phyloP scores from a whole-genome alignment of 345 rosid species.

The Stellera chamaejasme region DNA sequence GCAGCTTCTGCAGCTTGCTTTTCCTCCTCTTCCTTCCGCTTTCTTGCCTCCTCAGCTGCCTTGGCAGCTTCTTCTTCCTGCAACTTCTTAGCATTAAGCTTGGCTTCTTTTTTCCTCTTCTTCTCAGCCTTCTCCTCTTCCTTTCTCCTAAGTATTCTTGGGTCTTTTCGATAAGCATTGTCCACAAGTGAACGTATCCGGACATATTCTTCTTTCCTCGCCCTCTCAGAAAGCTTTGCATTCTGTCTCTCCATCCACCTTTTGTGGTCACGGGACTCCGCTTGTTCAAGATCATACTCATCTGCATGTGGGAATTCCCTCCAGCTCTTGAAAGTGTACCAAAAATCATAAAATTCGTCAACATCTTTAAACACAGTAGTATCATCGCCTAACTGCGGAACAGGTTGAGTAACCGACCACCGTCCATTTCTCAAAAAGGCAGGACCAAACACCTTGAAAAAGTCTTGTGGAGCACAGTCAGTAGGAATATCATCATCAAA shows the following conservation, averaged over 20 bases:
- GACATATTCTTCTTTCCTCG: constrained; percentile 91
- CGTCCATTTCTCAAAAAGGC: constrained; percentile 96
- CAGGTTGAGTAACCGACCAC: constrained; percentile 83
- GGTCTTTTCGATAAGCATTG: constrained; percentile 90
- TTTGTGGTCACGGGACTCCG: constrained; percentile 94
- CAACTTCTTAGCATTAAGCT: constrained; percentile 68
- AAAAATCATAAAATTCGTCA: constrained; percentile 74
- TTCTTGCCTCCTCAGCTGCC: constrained; percentile 80
- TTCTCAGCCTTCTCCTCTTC: constrained; percentile 85
- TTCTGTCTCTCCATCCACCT: constrained; percentile 99
- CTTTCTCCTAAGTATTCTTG: constrained; percentile 71
- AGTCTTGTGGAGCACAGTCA: constrained; percentile 82
- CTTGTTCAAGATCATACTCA: constrained; percentile 91
- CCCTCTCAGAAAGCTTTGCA: constrained; percentile 70
- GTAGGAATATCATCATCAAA: constrained; percentile 95
- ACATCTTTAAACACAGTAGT: constrained; percentile 58
- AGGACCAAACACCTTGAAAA: constrained; percentile 93
- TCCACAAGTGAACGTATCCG: constrained; percentile 81
- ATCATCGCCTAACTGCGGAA: constrained; percentile 76
- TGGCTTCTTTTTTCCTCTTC: constrained; percentile 83
- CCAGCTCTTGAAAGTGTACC: constrained; percentile 97
- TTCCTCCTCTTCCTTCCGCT: constrained; percentile 67
- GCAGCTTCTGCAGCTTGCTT: constrained; percentile 79
- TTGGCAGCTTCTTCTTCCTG: constrained; percentile 86
- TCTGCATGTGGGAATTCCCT: constrained; percentile 96